Evolutionary conservation across 306 rosid genomes (phyloP), one percentile per base, ranked within the genome.

Genomic region (Neltuma alba): DNA sequence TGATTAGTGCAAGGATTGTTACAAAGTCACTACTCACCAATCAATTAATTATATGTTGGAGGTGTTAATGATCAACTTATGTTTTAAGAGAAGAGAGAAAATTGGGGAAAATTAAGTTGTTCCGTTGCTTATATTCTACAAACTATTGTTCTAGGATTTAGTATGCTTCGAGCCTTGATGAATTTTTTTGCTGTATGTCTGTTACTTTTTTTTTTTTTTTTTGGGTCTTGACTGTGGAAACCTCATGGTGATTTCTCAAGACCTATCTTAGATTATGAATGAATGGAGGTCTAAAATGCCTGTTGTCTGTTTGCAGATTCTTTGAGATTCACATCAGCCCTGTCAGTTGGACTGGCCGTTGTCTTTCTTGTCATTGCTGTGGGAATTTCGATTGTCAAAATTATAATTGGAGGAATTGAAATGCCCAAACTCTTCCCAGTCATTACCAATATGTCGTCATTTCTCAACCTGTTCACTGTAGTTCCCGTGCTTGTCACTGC

Each of bases 401-500:
- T 93, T 78, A 40, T 86, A 28, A 88, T 85, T 72, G 97, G 98
- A 65, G 91, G 97, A 70, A 23, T 91, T 79, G 70, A 2, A 65
- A 91, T 93, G 97, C 98, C 97, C 55, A 88, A 89, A 84, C 83
- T 93, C 85, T 79, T 93, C 52, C 98, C 97, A 0, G 87, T 47
- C 45, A 77, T 86, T 31, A 82, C 88, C 15, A 87, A 86, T 68
- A 40, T 84, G 77, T 18, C 95, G 37, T 87, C 97, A 25, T 74
- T 90, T 82, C 40, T 93, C 69, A 81, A 81, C 25, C 85, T 92
- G 70, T 93, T 93, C 86, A 93, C 97, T 13, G 97, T 88, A 30
- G 98, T 93, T 81, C 98, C 98, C 27, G 93, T 93, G 69, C 91
- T 91, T 74, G 97, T 93, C 78, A 91, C 97, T 72, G 98, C 98